Evolutionary conservation across 257 asterid species (phyloP).

Genomic region (Ajuga chamaepitys): DNA sequence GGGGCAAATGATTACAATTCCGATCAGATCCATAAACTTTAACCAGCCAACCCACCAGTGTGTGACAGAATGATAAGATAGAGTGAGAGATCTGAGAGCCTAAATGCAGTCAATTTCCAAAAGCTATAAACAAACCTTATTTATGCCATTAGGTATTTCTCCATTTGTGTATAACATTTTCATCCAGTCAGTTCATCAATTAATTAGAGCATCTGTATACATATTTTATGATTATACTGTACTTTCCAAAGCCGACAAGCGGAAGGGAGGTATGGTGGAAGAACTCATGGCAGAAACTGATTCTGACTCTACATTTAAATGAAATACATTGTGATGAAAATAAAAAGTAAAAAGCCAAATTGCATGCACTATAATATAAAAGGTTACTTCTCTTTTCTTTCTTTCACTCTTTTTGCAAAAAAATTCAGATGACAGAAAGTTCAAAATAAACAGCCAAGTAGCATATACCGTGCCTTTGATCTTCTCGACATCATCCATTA

Average conservation of each 20-base stretch:
- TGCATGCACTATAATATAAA: background rate
- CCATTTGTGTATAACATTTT: background rate
- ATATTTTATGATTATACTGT: background rate
- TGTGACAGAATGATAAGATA: background rate
- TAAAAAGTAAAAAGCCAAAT: too few species aligned
- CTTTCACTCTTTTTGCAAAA: background rate
- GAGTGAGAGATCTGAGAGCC: background rate
- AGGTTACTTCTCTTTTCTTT: too few species aligned
- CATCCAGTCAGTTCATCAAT: background rate
- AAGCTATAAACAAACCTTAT: too few species aligned
- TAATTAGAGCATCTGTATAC: background rate
- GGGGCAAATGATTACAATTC: background rate
- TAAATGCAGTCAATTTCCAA: background rate
- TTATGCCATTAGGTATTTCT: too few species aligned
- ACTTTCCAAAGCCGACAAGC: background rate
- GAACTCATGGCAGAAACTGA: background rate
- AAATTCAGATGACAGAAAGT: background rate
- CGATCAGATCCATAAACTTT: background rate
- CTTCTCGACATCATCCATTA: slow-evolving; percentile 98
- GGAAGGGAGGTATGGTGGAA: background rate
- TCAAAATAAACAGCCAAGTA: slow-evolving; percentile 13
- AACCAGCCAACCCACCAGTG: background rate
- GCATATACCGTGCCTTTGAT: slow-evolving; percentile 93
- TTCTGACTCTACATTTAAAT: background rate
- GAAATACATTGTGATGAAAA: background rate